A percentile compares a stretch with the other conserved stretches of the same genome.
phyloP scores from a whole-genome alignment of 306 rosid species.

The Prunus kanzakura region DNA sequence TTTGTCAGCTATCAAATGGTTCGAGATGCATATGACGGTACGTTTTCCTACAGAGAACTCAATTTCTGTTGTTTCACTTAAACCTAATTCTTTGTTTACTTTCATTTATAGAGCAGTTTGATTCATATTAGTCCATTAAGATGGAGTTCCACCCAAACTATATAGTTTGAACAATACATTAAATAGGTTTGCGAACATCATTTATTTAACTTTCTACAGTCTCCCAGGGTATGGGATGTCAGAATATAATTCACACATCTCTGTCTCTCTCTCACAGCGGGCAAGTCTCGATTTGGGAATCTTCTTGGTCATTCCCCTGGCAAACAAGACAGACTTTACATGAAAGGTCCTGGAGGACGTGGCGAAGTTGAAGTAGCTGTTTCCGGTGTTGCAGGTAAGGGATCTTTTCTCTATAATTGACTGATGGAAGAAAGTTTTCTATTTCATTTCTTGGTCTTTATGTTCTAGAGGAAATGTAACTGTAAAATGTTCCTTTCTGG shows the following conservation, averaged over 20 bases:
- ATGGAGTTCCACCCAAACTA: background rate
- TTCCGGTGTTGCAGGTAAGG: slow-evolving; percentile 83
- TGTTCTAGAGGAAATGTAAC: background rate
- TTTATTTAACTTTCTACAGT: background rate
- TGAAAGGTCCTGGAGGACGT: slow-evolving; percentile 99
- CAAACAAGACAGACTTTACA: slow-evolving; percentile 85
- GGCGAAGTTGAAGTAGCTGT: slow-evolving; percentile 99
- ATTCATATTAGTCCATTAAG: background rate
- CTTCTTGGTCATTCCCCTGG: slow-evolving; percentile 66
- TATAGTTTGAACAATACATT: background rate
- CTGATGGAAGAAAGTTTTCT: background rate
- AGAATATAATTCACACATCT: background rate
- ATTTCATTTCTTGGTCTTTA: background rate
- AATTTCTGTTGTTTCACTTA: background rate
- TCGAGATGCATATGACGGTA: slow-evolving; percentile 97
- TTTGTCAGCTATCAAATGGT: slow-evolving; percentile 99
- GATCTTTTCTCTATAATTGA: slow-evolving; percentile 1
- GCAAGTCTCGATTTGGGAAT: slow-evolving; percentile 87
- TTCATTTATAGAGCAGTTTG: background rate
- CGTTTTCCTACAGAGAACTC: slow-evolving; percentile 6
- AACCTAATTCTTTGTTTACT: background rate
- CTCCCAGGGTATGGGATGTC: background rate
- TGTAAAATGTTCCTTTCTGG: background rate
- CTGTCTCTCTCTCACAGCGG: slow-evolving; percentile 43
- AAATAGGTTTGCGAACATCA: background rate